Conservation (phyloP, 169 alveolate genomes). For the Plasmodium malariae region DNA sequence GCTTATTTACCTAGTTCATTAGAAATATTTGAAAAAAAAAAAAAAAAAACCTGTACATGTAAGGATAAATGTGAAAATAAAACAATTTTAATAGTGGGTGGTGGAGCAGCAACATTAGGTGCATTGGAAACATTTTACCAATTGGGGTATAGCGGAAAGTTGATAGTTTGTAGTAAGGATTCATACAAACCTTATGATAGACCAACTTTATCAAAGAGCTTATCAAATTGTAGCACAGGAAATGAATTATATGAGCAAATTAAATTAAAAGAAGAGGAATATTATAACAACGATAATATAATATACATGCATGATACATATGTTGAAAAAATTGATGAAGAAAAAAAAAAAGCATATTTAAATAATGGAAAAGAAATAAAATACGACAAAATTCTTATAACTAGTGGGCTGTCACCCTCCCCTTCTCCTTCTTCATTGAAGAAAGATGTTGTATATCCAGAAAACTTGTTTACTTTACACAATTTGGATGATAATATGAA, state of each 20-base stretch:
- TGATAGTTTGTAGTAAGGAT: constrained; percentile 75
- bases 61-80: constrained; percentile 79
- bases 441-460: background rate
- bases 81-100: constrained; percentile 89
- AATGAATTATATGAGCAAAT: constrained; percentile 78
- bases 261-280: constrained; percentile 79
- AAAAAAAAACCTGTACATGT: constrained; percentile 56
- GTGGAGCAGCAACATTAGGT: constrained; percentile 91
- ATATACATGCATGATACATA: constrained; percentile 75
- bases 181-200: constrained; percentile 83
- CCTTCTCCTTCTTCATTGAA: constrained; percentile 62
- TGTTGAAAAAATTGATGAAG: constrained; percentile 78
- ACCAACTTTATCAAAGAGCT: constrained; percentile 82
- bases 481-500: constrained; percentile 76
- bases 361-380: constrained; percentile 81
- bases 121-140: constrained; percentile 89
- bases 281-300: constrained; percentile 77
- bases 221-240: constrained; percentile 52
- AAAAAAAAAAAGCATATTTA: constrained; percentile 77
- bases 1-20: constrained; percentile 83
- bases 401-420: constrained; percentile 82
- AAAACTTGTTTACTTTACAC: constrained; percentile 81
- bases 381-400: constrained; percentile 83
- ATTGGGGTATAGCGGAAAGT: constrained; percentile 87
- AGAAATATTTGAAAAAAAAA: constrained; percentile 62